phyloP scores from a whole-genome alignment of 2,329 filamentous ascomycete species.

The Rhynchosporium agropyri region DNA sequence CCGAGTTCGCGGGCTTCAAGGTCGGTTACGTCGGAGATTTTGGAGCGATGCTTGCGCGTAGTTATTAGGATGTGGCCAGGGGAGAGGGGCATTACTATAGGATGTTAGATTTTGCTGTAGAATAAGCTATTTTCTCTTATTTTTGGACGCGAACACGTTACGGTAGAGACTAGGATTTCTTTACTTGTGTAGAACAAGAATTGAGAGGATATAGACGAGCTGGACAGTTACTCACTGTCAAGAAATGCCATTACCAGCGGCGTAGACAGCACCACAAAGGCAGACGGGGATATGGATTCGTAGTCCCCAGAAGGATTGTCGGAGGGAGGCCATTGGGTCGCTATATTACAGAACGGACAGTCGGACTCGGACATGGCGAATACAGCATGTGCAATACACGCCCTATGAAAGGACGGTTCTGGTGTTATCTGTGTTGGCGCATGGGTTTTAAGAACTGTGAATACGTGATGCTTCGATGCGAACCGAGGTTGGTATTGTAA shows the following conservation, averaged over 20 bases:
- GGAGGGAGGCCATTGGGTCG: slow-evolving; percentile 49
- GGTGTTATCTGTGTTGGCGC: slow-evolving; percentile 26
- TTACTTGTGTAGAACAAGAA: neutral
- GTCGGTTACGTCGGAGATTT: slow-evolving; percentile 70
- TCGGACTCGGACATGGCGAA: slow-evolving; percentile 11
- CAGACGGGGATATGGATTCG: slow-evolving; percentile 43
- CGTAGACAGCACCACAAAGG: slow-evolving; percentile 75
- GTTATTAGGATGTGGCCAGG: slow-evolving; percentile 82
- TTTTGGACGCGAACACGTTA: neutral
- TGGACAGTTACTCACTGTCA: slow-evolving; percentile 55
- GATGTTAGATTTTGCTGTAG: neutral
- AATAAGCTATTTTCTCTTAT: neutral
- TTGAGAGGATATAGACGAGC: too few species aligned
- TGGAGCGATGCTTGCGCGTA: slow-evolving; percentile 75
- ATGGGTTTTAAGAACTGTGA: slow-evolving; percentile 11
- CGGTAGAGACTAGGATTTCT: neutral
- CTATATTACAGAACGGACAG: slow-evolving; percentile 68
- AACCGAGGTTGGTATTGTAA: slow-evolving; percentile 21
- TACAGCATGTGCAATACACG: neutral
- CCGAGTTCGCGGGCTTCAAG: slow-evolving; percentile 69
- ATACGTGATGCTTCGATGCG: neutral
- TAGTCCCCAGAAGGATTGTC: slow-evolving; percentile 47
- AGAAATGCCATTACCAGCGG: slow-evolving; percentile 81
- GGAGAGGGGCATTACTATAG: slow-evolving; percentile 72
- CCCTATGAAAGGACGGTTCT: slow-evolving; percentile 19